Evolutionary conservation across 257 asterid species (phyloP).

Genomic region (Ehretia macrophylla): DNA sequence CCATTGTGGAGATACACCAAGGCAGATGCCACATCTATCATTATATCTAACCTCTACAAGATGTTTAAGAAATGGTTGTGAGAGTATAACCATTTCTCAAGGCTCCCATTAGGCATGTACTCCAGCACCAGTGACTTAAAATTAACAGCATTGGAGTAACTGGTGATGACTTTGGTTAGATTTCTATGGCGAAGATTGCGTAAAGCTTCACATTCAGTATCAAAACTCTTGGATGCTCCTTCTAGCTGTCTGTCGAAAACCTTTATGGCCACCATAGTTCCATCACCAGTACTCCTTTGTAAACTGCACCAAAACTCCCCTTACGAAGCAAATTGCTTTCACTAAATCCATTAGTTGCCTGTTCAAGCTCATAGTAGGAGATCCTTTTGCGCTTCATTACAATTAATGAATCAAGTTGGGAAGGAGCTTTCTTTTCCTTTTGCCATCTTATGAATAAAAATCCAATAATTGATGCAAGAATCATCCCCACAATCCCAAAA

Average conservation of each 20-base stretch:
- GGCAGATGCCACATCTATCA: neutral
- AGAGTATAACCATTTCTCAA: neutral
- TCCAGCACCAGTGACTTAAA: conserved; percentile 10
- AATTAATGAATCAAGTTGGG: neutral
- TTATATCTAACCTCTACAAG: neutral
- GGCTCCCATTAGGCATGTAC: conserved; percentile 9
- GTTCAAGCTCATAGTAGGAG: conserved; percentile 32
- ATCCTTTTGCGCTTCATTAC: conserved; percentile 20
- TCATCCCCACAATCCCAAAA: neutral
- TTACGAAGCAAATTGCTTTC: conserved; percentile 36
- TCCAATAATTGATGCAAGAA: neutral
- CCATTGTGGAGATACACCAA: conserved; percentile 12
- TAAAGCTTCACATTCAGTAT: conserved; percentile 13
- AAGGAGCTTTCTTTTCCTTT: neutral
- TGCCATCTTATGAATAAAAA: neutral
- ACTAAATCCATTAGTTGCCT: conserved; percentile 32
- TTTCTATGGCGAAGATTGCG: conserved; percentile 14
- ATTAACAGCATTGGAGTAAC: conserved; percentile 2
- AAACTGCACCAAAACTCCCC: neutral
- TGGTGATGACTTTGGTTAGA: conserved; percentile 10
- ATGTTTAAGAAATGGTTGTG: neutral
- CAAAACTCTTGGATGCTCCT: conserved; percentile 10
- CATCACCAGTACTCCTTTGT: conserved; percentile 35
- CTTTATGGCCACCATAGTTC: conserved; percentile 33
- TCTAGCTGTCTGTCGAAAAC: conserved; percentile 23